Percentiles rank a stretch among this genome's conserved stretches.
Evolutionary conservation across 1,284 basidiomycete species (phyloP).

Genomic region (Puccinia polysora): DNA sequence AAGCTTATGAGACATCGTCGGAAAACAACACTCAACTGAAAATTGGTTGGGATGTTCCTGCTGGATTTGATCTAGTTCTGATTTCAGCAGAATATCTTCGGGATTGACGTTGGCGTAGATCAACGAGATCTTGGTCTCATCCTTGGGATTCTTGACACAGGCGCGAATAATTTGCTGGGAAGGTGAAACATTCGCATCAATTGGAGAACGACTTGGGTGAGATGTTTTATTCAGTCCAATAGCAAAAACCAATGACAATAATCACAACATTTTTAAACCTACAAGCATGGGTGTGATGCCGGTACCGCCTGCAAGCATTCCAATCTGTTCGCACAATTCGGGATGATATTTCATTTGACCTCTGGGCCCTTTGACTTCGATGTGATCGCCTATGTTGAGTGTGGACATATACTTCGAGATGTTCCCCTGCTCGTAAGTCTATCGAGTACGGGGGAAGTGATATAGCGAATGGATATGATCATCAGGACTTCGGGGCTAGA

Average conservation of each 20-base stretch:
- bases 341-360: slow-evolving; percentile 65
- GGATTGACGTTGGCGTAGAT: slow-evolving; percentile 86
- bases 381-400: slow-evolving; percentile 75
- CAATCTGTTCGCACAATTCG: slow-evolving; percentile 69
- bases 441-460: no score
- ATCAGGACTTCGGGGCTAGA: no score
- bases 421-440: slow-evolving; percentile 95
- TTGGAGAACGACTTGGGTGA: no score
- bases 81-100: slow-evolving; percentile 63
- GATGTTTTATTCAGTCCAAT: no score
- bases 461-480: no score
- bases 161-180: slow-evolving; percentile 78
- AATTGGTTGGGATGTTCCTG: slow-evolving; percentile 66
- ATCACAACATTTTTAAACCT: slow-evolving; percentile 24
- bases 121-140: slow-evolving; percentile 80
- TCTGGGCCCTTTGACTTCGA: slow-evolving; percentile 90
- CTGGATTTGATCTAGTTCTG: slow-evolving; percentile 76
- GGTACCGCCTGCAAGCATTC: slow-evolving; percentile 90
- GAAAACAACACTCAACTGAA: slow-evolving; percentile 57
- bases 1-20: not conserved
- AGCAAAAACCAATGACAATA: no score
- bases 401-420: slow-evolving; percentile 77
- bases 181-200: no score
- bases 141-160: slow-evolving; percentile 74
- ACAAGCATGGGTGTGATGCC: slow-evolving; percentile 94